phyloP scores from a whole-genome alignment of 768 basidiomycete species.

The Suillus cothurnatus region DNA sequence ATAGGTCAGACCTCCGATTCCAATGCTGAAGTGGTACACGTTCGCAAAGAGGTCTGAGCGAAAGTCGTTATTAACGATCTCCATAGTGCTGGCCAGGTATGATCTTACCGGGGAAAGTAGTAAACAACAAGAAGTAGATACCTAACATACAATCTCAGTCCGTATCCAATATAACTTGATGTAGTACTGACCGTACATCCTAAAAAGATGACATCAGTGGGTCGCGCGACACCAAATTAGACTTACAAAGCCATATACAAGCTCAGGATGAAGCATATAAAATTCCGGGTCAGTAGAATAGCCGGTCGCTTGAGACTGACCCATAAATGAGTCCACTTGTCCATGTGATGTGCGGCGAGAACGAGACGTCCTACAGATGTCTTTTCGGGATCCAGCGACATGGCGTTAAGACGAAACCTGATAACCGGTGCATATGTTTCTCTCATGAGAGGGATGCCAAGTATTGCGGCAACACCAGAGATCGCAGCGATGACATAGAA shows the following conservation, averaged over 20 bases:
- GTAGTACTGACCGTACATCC: not conserved
- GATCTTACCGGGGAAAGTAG: not conserved
- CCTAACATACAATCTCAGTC: not conserved
- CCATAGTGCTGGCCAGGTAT: not conserved
- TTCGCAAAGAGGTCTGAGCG: slow-evolving; percentile 43
- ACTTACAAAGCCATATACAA: slow-evolving; percentile 1
- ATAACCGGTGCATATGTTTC: not conserved
- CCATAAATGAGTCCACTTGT: not conserved
- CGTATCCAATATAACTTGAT: not conserved
- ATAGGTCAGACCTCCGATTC: slow-evolving; percentile 54
- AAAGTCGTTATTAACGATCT: not conserved
- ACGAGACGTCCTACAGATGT: not conserved
- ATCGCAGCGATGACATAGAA: not conserved
- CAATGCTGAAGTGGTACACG: slow-evolving; percentile 54
- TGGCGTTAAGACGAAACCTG: not conserved
- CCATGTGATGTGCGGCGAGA: not conserved
- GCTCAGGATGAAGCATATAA: not conserved
- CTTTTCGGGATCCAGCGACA: not conserved
- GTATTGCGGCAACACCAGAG: not conserved
- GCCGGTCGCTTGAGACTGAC: not conserved
- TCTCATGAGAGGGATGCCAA: not conserved
- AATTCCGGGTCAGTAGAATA: not conserved
- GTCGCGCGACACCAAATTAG: not conserved
- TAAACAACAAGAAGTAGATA: not conserved
- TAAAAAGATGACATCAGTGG: not conserved